Evolutionary conservation across 2,329 filamentous ascomycete genomes (phyloP).

Genomic region (Periconia sp.): DNA sequence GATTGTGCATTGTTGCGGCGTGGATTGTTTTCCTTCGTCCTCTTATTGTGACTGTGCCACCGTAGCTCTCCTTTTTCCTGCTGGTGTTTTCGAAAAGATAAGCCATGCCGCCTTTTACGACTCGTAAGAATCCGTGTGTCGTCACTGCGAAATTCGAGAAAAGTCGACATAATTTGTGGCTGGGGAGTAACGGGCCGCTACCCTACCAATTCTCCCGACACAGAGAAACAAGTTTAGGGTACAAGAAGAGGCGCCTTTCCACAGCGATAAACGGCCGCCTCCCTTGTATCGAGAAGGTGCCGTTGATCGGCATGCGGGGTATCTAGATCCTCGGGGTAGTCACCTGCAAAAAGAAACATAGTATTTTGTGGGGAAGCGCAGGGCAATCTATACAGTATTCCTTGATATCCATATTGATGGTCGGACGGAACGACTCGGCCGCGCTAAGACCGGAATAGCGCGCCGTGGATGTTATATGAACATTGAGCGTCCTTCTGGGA

Average conservation of each 20-base stretch:
- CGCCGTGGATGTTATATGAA: no score
- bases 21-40: no score
- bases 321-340: background rate
- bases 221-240: background rate
- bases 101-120: no score
- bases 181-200: background rate
- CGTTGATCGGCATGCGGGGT: background rate
- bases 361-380: background rate
- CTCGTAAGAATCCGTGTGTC: no score
- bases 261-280: background rate
- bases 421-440: background rate
- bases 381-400: background rate
- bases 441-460: background rate
- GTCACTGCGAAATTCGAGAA: background rate
- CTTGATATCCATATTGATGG: background rate
- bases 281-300: background rate
- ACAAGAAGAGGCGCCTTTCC: background rate
- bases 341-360: background rate
- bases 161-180: background rate
- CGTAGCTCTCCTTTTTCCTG: no score
- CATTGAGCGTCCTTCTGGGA: no score
- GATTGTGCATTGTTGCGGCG: no score
- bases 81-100: no score
- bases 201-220: background rate
- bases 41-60: no score